Evolutionary conservation across 441 rosid genomes (phyloP), one percentile per base, ranked within the genome.

Genomic region (Euphorbia schlechtendalii): DNA sequence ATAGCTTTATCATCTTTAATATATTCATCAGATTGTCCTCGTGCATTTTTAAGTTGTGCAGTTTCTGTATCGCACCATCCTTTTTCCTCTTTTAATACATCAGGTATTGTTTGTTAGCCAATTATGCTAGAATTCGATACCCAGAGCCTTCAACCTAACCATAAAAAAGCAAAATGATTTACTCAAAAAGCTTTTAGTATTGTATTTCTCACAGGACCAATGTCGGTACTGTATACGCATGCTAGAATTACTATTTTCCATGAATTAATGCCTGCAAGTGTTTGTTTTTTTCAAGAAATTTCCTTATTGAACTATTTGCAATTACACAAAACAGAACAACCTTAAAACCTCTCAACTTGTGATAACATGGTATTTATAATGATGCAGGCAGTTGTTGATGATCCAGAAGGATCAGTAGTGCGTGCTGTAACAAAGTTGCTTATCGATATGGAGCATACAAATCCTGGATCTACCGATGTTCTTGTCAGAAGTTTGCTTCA

Each of bases 401-500:
- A 82, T 74, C 72, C 84, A 10, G 90, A 85, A 74, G 92, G 80
- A 54, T 70, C 89, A 40, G 73, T 75, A 71, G 83, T 74, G 64
- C 83, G 54, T 48, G 76, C 85, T 62, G 83, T 87, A 58, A 72
- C 73, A 63, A 86, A 75, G 75, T 83, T 96, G 38, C 82, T 94
- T 13, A 49, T 74, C 53, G 78, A 71, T 59, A 83, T 94, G 92
- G 99, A 94, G 78, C 86, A 81, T 14, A 56, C 63, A 61, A 86
- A 77, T 74, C 87, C 94, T 46, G 99, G 96, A 73, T 87, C 99
- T 58, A 81, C 86, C 70, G 98, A 89, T 74, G 83, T 80, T 63
- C 73, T 94, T 61, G 68, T 87, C 36, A 84, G 88, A 70, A 83
- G 63, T 76, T 74, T 94, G 81, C 84, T 91, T 48, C 88, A 85